These are phyloP conservation scores for Dactylellina leptospora DNA, from an alignment of 2,329 filamentous ascomycete genomes.

Conservation along the genomic window DNA sequence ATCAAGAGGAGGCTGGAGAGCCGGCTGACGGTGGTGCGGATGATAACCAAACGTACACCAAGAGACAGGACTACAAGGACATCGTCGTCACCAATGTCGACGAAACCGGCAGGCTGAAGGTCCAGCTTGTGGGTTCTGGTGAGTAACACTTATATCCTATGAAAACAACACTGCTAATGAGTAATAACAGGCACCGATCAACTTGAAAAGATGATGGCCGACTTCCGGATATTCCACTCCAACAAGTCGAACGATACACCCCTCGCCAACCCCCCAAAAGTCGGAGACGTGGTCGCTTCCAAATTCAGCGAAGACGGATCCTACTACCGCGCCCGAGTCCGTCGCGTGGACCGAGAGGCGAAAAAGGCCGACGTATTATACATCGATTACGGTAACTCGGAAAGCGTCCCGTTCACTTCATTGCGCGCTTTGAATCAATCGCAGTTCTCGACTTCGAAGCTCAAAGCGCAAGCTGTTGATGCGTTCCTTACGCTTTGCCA, in stretches of 20 bases:
- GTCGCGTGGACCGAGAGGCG: conserved; percentile 88
- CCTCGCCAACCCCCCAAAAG: conserved; percentile 80
- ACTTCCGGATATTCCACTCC: conserved; percentile 90
- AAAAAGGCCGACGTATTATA: conserved; percentile 92
- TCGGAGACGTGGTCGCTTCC: conserved; percentile 88
- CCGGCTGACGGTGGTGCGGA: conserved; percentile 65
- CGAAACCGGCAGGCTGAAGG: conserved; percentile 79
- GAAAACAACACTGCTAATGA: conserved; percentile 59
- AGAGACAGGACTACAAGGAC: conserved; percentile 90
- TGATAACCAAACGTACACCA: conserved; percentile 65
- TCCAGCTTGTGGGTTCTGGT: conserved; percentile 79
- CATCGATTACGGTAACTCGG: conserved; percentile 95
- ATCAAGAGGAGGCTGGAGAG: conserved; percentile 68
- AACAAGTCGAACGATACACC: conserved; percentile 80
- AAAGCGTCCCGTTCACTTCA: conserved; percentile 83
- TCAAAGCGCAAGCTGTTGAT: conserved; percentile 86
- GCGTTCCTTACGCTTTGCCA: conserved; percentile 88
- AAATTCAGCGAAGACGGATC: conserved; percentile 87
- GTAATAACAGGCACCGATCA: conserved; percentile 73
- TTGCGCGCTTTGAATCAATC: conserved; percentile 81
- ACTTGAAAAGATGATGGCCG: conserved; percentile 85
- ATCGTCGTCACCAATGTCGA: conserved; percentile 92
- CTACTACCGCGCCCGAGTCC: conserved; percentile 93
- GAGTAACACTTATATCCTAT: neutral
- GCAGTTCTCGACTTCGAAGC: conserved; percentile 80